Percentiles rank a stretch among this genome's conserved stretches.
These are phyloP conservation scores for Phytomonas serpens DNA, from an alignment of 208 protist genomes.

Conservation along the genomic window DNA sequence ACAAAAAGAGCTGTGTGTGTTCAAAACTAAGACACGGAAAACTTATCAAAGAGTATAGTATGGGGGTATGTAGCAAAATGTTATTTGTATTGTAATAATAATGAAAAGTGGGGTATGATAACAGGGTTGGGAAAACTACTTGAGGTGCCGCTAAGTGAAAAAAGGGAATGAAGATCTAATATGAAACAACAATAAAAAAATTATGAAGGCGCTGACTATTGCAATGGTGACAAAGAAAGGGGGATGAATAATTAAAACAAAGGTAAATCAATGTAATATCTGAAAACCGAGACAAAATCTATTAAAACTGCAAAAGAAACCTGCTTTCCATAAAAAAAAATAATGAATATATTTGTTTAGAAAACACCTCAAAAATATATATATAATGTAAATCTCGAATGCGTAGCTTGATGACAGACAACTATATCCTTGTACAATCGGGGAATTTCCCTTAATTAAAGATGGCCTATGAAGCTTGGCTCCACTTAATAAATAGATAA, in stretches of 20 bases:
- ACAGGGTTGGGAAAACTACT: neutral
- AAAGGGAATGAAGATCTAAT: neutral
- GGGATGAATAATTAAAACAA: conserved; percentile 7
- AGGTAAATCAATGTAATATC: conserved; percentile 5
- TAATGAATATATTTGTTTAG: conserved; percentile 2
- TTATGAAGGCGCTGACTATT: neutral
- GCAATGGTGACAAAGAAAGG: neutral
- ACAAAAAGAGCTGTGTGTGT: neutral
- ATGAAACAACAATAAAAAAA: neutral
- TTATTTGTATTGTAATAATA: neutral
- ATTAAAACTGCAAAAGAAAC: conserved; percentile 3
- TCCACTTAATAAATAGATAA: neutral
- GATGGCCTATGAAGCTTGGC: neutral
- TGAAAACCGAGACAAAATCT: conserved; percentile 5
- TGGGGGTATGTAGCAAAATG: neutral
- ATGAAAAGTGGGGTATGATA: neutral
- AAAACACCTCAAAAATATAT: conserved; percentile 1
- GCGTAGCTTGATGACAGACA: neutral
- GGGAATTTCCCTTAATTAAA: neutral
- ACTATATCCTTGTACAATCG: neutral
- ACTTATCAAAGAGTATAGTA: neutral
- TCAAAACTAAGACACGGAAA: neutral
- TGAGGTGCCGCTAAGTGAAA: neutral
- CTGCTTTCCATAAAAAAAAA: conserved; percentile 10
- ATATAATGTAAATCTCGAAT: neutral